phyloP scores from a whole-genome alignment of 192 early-diverging fungal species.

The Rhizoclosmatium sp. region DNA sequence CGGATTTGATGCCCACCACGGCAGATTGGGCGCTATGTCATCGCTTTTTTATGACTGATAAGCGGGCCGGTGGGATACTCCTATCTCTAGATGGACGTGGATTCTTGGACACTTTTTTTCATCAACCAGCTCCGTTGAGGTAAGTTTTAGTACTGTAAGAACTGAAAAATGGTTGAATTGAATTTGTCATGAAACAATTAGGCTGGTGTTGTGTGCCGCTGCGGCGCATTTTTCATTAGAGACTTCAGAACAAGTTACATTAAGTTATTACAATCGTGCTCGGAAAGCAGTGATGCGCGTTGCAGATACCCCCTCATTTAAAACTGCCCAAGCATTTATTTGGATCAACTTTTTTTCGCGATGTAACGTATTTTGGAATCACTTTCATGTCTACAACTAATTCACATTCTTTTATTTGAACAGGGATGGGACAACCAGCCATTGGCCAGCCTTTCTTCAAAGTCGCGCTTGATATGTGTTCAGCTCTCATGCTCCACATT shows the following conservation, averaged over 20 bases:
- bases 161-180: background rate
- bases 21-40: background rate
- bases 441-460: background rate
- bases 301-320: background rate
- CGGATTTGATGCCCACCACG: background rate
- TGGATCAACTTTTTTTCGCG: background rate
- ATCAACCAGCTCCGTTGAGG: background rate
- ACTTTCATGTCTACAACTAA: background rate
- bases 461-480: background rate
- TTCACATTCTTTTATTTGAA: background rate
- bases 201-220: conserved; percentile 9
- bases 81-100: background rate
- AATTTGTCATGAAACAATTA: background rate
- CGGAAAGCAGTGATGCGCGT: conserved; percentile 3
- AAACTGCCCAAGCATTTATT: background rate
- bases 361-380: background rate
- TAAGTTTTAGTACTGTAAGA: background rate
- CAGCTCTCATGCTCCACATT: background rate
- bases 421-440: background rate
- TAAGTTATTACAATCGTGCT: conserved; percentile 7
- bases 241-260: background rate
- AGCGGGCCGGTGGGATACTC: background rate
- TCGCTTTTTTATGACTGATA: background rate
- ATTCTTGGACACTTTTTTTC: background rate
- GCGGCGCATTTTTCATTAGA: background rate